phyloP scores from a whole-genome alignment of 2,329 filamentous ascomycete species.

The Fusarium siculi region DNA sequence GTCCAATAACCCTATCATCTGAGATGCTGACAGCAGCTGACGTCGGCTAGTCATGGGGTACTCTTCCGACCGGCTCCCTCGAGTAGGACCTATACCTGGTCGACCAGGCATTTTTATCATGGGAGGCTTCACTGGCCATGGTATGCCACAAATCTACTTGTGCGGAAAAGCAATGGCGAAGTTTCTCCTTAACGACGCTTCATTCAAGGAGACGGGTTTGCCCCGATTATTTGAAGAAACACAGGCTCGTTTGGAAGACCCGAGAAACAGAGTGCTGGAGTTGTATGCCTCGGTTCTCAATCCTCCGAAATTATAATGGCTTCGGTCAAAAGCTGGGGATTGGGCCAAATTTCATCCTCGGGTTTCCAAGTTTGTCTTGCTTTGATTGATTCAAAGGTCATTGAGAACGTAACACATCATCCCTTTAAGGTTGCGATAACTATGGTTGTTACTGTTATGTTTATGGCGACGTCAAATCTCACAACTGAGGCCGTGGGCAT shows the following conservation, averaged over 20 bases:
- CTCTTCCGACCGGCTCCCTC: not conserved
- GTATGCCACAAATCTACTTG: not conserved
- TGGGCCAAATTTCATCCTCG: not conserved
- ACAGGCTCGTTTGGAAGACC: not conserved
- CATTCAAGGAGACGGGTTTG: rapidly evolving
- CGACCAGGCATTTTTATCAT: not conserved
- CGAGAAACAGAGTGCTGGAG: not conserved
- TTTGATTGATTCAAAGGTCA: rapidly evolving
- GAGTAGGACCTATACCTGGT: not conserved
- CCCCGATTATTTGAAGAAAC: not conserved
- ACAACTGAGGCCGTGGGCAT: not conserved
- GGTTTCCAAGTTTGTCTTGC: rapidly evolving
- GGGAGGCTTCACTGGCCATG: not conserved
- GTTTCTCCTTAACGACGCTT: not conserved
- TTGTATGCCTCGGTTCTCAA: not conserved
- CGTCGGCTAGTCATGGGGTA: not conserved
- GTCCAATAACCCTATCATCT: rapidly evolving
- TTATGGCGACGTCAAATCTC: not conserved
- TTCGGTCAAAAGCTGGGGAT: rapidly evolving
- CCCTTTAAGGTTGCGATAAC: not conserved
- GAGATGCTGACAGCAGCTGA: rapidly evolving
- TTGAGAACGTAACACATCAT: rapidly evolving
- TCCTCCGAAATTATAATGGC: not conserved
- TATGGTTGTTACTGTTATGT: rapidly evolving
- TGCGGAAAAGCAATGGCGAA: not conserved